Base-by-base conservation (phyloP, 345 rosid genomes). In the Eucalyptus victrix region DNA sequence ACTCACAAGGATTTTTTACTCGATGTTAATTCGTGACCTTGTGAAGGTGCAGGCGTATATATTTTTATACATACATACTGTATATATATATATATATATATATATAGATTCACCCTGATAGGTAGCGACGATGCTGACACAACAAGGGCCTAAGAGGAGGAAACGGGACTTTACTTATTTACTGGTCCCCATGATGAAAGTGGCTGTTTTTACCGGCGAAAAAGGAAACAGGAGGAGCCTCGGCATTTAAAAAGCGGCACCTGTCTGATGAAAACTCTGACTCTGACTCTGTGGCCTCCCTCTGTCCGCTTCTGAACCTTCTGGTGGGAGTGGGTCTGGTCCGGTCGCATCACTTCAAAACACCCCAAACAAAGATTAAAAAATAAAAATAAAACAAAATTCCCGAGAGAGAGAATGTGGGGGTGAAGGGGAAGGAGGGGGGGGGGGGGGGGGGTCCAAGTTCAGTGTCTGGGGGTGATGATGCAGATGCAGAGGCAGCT, bases 251-350 rank as follows among this genome's bases (percentile, higher is more conserved):
- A 51, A 51, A n/a, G 53, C 21, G 62, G 44, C 47, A 30, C 62
- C 67, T 15, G n/a, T 87, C 58, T 86, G 30, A 21, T 24, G 32
- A 80, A 86, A 32, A 19, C 81, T 72, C 83, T 40, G 83, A 76
- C 83, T 37, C 83, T 76, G 83, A 76, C 83, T 6, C 83, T 40
- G 9, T 58, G 62, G 87, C 80, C 30, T 80, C 88, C 23, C 62
- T 21, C 32, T 89, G 67, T 81, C 28, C 34, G 47, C 56, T 80
- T 86, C 91, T 89, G 93, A 90, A 90, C 47, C 56, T 87, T 92
- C 90, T 89, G 92, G 50, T 83, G 89, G 87, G 91, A 12, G 89
- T 81, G 92, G 88, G 92, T 58, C 90, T 90, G 90, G 88, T 87
- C 62, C 4, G 88, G 88, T 87, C 89, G 51, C 87, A 87, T 87